Evolutionary conservation across 139 green algal species (phyloP).

Genomic region (Gonium pectorale): DNA sequence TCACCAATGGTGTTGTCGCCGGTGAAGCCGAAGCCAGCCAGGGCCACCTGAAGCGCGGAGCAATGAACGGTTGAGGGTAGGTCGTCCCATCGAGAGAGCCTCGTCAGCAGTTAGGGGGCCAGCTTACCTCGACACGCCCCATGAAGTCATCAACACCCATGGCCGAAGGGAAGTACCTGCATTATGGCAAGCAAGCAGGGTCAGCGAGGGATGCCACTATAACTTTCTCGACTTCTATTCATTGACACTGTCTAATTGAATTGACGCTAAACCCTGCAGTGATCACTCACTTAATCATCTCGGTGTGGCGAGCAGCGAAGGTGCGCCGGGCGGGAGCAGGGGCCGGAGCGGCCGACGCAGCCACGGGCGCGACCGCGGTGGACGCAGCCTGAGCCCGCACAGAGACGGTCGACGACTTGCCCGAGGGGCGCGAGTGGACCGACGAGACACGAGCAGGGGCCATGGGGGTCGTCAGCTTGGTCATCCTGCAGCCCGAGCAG

Average conservation of each 20-base stretch:
- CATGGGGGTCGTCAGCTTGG: neutral
- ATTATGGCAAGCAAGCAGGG: neutral
- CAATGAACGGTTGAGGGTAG: neutral
- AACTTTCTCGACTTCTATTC: too few species aligned
- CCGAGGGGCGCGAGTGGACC: neutral
- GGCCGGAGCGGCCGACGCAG: neutral
- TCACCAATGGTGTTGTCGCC: slow-evolving; percentile 86
- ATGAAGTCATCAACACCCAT: slow-evolving; percentile 86
- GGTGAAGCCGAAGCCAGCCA: slow-evolving; percentile 81
- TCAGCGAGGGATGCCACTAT: neutral
- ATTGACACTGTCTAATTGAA: neutral
- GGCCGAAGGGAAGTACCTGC: slow-evolving; percentile 72
- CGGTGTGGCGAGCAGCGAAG: slow-evolving; percentile 19
- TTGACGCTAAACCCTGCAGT: too few species aligned
- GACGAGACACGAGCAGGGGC: neutral
- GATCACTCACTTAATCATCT: slow-evolving; percentile 19
- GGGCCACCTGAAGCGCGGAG: slow-evolving; percentile 69
- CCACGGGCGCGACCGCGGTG: neutral
- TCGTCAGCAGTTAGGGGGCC: too few species aligned
- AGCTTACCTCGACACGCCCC: slow-evolving; percentile 74
- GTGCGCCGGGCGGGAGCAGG: neutral
- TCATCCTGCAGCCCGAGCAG: slow-evolving; percentile 10
- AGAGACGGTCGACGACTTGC: neutral
- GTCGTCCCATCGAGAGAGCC: neutral
- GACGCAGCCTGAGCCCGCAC: slow-evolving; percentile 23